Evolutionary conservation across 805 yeast genomes (phyloP), one percentile per base, ranked within the genome.

Genomic region (Wickerhamiella shivajii): DNA sequence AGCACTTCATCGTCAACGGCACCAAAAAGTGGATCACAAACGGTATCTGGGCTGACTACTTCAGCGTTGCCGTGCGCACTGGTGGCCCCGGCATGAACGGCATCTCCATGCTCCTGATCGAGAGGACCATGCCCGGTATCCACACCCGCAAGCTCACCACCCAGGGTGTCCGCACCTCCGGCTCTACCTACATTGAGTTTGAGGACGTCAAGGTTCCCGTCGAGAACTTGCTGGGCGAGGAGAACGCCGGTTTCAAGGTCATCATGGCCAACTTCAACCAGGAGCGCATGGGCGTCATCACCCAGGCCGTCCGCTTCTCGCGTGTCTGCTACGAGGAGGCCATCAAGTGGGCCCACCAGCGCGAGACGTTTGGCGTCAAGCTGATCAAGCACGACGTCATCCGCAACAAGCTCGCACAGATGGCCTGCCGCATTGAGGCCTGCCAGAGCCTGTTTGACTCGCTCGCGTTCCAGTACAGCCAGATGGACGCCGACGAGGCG

Each of bases 131-230:
- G 50, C 59, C 57, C 14, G 65, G 65, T 20, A 48, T 60, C 18
- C 37, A 38, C 27, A 48, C 49, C 30, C 56, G 63, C 32, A 56
- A 53, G 39, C 58, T 60, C 50, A 41, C 46, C 33, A 60, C 62
- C 26, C 61, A 59, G 44, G 66, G 65, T 30, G 56, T 60, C 58
- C 49, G 53, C 36, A 52, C 52, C 31, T 58, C 65, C 13, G 66
- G 65, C 24, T 48, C 58, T 14, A 53, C 63, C 18, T 57, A 46
- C 38, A 48, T 60, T 23, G 55, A 59, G 31, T 59, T 61, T 43
- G 65, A 61, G 29, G 65, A 61, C 38, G 65, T 60, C 44, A 60
- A 61, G 49, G 65, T 60, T 18, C 66, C 65, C 11, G 63, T 57
- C 14, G 65, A 50, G 46, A 60, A 60, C 46, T 44, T 60, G 28